Percentiles rank a stretch among this genome's conserved stretches.
These are phyloP conservation scores for Rhynchosporium secalis DNA, from an alignment of 2,329 filamentous ascomycete genomes.

Conservation along the genomic window DNA sequence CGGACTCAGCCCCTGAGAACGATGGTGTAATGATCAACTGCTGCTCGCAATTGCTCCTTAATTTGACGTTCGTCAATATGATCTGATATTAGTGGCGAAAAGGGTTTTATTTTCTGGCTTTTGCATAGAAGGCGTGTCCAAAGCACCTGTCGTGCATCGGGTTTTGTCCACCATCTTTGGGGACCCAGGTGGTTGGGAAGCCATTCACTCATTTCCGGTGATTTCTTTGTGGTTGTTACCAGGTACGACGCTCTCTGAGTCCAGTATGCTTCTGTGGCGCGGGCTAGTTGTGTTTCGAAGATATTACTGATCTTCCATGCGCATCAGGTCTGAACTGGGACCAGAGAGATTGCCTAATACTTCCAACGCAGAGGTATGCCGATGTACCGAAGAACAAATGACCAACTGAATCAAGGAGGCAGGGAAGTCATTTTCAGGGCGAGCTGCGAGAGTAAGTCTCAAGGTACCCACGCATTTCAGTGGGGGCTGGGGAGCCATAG, in stretches of 20 bases:
- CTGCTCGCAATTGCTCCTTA: neutral
- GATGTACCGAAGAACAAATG: slow-evolving; percentile 8
- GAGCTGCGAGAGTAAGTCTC: neutral
- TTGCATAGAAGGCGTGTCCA: neutral
- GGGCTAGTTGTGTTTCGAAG: neutral
- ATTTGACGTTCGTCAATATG: neutral
- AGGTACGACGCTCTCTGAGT: neutral
- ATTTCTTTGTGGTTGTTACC: neutral
- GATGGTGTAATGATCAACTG: neutral
- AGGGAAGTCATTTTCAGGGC: neutral
- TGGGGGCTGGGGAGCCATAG: slow-evolving; percentile 20
- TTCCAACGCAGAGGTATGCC: neutral
- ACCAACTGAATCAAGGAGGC: slow-evolving; percentile 1
- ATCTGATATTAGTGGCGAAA: neutral
- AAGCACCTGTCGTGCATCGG: neutral
- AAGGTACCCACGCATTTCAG: slow-evolving; percentile 20
- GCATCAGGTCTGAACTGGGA: neutral
- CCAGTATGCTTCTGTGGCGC: neutral
- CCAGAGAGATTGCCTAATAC: neutral
- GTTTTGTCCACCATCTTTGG: neutral
- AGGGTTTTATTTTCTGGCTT: neutral
- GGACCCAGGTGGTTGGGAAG: neutral
- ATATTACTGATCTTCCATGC: slow-evolving; percentile 10
- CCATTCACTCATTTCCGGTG: neutral
- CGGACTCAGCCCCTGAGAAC: neutral